Evolutionary conservation across 2,329 filamentous ascomycete genomes (phyloP).

Genomic region (Pestalotiopsis sp.): DNA sequence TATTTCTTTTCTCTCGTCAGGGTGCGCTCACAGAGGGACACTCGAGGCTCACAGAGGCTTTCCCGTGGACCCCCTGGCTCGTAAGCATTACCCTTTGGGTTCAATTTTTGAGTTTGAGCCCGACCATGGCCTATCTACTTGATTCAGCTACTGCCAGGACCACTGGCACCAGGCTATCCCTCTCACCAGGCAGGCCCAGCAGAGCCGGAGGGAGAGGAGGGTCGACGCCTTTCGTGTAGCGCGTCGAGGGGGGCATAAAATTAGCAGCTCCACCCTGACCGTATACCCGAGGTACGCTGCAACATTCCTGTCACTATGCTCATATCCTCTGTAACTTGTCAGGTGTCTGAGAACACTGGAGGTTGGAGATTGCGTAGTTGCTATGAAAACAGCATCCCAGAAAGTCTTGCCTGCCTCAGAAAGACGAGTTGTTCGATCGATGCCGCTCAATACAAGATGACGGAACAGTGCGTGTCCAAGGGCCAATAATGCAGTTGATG

Average conservation of each 20-base stretch:
- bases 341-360: not conserved
- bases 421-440: not conserved
- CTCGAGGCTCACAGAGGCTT: not conserved
- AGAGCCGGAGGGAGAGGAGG: not conserved
- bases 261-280: not conserved
- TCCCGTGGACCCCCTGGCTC: not conserved
- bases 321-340: constrained; percentile 4
- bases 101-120: constrained; percentile 2
- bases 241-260: not conserved
- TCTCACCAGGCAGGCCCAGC: not conserved
- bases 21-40: too few relatives aligned
- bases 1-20: not conserved
- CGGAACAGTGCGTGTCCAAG: not conserved
- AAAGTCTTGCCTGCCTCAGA: not conserved
- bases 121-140: not conserved
- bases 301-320: not conserved
- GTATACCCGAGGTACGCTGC: not conserved
- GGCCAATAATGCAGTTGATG: not conserved
- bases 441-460: not conserved
- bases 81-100: constrained; percentile 9
- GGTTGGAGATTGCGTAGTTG: not conserved
- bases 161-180: not conserved
- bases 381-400: not conserved
- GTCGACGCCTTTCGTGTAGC: not conserved
- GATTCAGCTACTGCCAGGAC: constrained; percentile 5